Conservation (phyloP, 2,329 filamentous ascomycete genomes). For the Emmonsiellopsis sp. region DNA sequence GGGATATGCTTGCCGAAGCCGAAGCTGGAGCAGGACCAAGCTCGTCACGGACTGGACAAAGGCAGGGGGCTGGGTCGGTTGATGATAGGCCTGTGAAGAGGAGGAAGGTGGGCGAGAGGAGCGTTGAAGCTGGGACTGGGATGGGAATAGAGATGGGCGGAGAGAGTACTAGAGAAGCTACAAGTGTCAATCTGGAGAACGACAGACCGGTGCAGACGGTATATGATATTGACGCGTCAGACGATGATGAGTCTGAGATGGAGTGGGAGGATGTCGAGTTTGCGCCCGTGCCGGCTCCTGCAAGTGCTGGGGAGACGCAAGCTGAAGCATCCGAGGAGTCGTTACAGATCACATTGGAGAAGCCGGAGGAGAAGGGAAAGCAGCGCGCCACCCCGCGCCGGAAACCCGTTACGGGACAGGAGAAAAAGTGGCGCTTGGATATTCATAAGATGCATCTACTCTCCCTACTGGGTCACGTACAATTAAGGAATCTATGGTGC, state of each 20-base stretch:
- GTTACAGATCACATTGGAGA: slow-evolving; percentile 30
- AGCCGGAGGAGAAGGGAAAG: slow-evolving; percentile 15
- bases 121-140: background rate
- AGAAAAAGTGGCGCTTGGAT: slow-evolving; percentile 55
- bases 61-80: background rate
- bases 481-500: slow-evolving; percentile 78
- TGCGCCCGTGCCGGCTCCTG: slow-evolving; percentile 20
- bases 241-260: slow-evolving; percentile 25
- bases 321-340: slow-evolving; percentile 15
- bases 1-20: slow-evolving; percentile 37
- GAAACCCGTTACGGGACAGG: slow-evolving; percentile 46
- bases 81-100: slow-evolving; percentile 8
- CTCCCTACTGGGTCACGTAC: slow-evolving; percentile 68
- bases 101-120: slow-evolving; percentile 13
- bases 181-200: background rate
- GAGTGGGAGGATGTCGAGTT: slow-evolving; percentile 54
- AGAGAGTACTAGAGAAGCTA: background rate
- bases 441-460: slow-evolving; percentile 82
- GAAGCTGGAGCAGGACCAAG: background rate
- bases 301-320: background rate
- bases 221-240: slow-evolving; percentile 47
- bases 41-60: background rate
- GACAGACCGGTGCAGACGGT: slow-evolving; percentile 20
- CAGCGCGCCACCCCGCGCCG: slow-evolving; percentile 28
- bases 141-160: slow-evolving; percentile 8